A percentile compares a stretch with the other conserved stretches of the same genome.
Conservation (phyloP, 306 rosid genomes). For the Abrus precatorius region DNA sequence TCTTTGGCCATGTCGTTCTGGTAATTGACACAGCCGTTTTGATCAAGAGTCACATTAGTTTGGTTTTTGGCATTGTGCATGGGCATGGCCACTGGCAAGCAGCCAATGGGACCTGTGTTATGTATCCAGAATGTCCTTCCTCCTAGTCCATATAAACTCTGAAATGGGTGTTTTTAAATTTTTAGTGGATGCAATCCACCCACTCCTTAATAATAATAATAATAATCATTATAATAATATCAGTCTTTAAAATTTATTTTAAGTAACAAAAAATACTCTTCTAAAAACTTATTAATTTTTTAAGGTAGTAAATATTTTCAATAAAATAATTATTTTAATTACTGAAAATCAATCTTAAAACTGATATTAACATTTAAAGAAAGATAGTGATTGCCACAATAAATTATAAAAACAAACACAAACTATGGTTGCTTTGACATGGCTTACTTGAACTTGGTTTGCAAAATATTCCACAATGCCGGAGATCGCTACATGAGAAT, state of each 20-base stretch:
- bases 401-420: neutral
- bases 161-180: neutral
- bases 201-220: too few relatives aligned
- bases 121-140: conserved; percentile 87
- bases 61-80: conserved; percentile 43
- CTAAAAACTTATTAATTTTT: too few relatives aligned
- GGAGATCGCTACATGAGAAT: conserved; percentile 53
- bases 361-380: too few relatives aligned
- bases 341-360: too few relatives aligned
- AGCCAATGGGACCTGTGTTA: conserved; percentile 88
- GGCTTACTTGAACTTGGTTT: conserved; percentile 61
- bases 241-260: too few relatives aligned
- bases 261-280: too few relatives aligned
- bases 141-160: conserved; percentile 66
- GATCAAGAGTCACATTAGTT: conserved; percentile 52
- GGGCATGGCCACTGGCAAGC: conserved; percentile 66
- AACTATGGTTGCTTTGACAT: neutral
- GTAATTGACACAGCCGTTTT: conserved; percentile 64
- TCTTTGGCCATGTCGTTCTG: conserved; percentile 72
- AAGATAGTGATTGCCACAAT: neutral
- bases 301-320: too few relatives aligned
- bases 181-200: neutral
- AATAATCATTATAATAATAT: too few relatives aligned
- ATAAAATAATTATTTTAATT: too few relatives aligned
- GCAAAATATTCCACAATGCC: conserved; percentile 61